These are phyloP conservation scores for Meredithiella fracta DNA, from an alignment of 2,329 filamentous ascomycete species.

Conservation along the genomic window DNA sequence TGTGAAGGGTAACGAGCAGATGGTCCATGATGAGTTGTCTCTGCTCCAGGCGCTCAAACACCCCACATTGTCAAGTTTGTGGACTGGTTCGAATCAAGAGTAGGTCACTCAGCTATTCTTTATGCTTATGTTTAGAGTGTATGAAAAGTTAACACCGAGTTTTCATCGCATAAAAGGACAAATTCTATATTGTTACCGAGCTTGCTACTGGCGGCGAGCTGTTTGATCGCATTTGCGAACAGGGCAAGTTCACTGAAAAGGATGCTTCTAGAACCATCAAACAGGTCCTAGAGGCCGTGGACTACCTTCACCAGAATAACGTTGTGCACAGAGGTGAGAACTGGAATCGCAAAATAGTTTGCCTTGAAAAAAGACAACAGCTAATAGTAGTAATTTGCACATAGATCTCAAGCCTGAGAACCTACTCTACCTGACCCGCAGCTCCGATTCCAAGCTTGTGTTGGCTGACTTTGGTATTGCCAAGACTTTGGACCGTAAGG, in stretches of 20 bases:
- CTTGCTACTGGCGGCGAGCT: slow-evolving; percentile 89
- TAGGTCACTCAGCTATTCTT: slow-evolving; percentile 27
- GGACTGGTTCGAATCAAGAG: slow-evolving; percentile 97
- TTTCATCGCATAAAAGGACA: slow-evolving; percentile 46
- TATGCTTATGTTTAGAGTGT: neutral
- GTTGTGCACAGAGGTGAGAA: slow-evolving; percentile 77
- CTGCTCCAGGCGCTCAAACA: slow-evolving; percentile 86
- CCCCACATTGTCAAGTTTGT: slow-evolving; percentile 90
- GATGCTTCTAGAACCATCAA: slow-evolving; percentile 91
- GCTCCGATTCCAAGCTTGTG: slow-evolving; percentile 66
- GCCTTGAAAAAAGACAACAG: neutral
- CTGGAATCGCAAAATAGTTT: neutral
- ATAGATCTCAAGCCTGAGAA: slow-evolving; percentile 99
- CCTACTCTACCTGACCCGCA: slow-evolving; percentile 74
- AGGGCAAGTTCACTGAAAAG: slow-evolving; percentile 96
- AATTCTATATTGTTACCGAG: slow-evolving; percentile 98
- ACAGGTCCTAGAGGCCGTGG: slow-evolving; percentile 78
- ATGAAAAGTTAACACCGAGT: neutral
- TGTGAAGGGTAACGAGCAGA: slow-evolving; percentile 92
- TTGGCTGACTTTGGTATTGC: slow-evolving; percentile 97
- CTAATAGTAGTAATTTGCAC: slow-evolving; percentile 27
- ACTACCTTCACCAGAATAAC: slow-evolving; percentile 87
- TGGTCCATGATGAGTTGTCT: slow-evolving; percentile 94
- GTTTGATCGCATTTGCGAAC: slow-evolving; percentile 95
- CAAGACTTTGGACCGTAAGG: slow-evolving; percentile 84